Percentiles rank a stretch among this genome's conserved stretches.
phyloP scores from a whole-genome alignment of 306 rosid genomes.

The Abrus precatorius region DNA sequence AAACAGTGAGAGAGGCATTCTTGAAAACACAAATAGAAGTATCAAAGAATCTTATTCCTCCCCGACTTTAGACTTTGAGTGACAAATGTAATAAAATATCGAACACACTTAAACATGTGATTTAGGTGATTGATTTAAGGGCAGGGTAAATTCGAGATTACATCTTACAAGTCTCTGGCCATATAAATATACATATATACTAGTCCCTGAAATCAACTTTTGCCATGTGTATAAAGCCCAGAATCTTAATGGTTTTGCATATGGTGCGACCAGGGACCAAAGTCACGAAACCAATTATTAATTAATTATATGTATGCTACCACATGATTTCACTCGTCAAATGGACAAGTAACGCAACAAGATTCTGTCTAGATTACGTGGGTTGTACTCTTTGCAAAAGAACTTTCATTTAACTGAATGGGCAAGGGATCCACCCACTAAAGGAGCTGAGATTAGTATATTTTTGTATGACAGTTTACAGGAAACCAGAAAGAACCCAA shows the following conservation, averaged over 20 bases:
- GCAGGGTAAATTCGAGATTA: background rate
- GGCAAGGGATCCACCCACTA: conserved; percentile 52
- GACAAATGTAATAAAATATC: background rate
- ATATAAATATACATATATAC: background rate
- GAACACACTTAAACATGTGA: conserved; percentile 35
- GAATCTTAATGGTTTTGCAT: background rate
- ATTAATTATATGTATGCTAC: background rate
- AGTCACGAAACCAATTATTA: conserved; percentile 19
- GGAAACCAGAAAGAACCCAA: conserved; percentile 16
- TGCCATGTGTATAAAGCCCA: background rate
- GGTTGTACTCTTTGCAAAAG: conserved; percentile 41
- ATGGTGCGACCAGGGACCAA: conserved; percentile 8
- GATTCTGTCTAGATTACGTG: conserved; percentile 42
- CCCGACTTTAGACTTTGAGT: conserved; percentile 32
- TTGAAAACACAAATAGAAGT: conserved; percentile 10
- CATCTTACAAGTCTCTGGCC: conserved; percentile 1
- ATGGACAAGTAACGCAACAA: conserved; percentile 23
- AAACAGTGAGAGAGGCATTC: background rate
- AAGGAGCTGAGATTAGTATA: conserved; percentile 37
- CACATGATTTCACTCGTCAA: conserved; percentile 36
- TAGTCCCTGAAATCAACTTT: conserved; percentile 30
- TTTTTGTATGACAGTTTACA: conserved; percentile 22
- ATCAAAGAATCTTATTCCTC: conserved; percentile 51
- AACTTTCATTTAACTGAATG: conserved; percentile 47
- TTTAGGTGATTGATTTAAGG: conserved; percentile 26